phyloP scores from a whole-genome alignment of 75 land plant genomes.

The Isoetes taiwanensis region DNA sequence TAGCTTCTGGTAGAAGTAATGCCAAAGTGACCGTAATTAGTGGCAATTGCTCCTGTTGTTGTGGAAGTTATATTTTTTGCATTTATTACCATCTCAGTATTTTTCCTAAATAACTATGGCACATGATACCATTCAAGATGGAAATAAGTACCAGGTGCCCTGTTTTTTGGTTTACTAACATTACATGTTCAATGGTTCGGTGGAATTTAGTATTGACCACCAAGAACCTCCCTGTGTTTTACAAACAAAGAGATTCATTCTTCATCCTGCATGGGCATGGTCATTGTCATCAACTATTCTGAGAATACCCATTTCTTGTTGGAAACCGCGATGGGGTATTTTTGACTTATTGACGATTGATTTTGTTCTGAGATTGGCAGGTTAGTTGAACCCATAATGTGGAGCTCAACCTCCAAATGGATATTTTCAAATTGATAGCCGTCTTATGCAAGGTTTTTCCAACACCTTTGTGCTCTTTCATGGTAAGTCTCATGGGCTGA shows the following conservation, averaged over 20 bases:
- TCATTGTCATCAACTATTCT: conserved; percentile 19
- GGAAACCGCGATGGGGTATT: conserved; percentile 19
- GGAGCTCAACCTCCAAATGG: no score
- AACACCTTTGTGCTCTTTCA: conserved; percentile 9
- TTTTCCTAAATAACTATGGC: no score
- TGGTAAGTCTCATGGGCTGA: conserved; percentile 14
- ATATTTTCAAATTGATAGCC: no score
- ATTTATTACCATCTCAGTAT: no score
- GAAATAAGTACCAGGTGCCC: conserved; percentile 13
- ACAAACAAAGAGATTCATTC: conserved; percentile 30
- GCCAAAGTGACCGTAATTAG: no score
- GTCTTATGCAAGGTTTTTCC: conserved; percentile 9
- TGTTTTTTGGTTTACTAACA: conserved; percentile 11
- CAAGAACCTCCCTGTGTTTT: conserved; percentile 28
- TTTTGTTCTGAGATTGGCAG: conserved; percentile 26
- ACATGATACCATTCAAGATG: no score
- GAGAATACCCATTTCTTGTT: conserved; percentile 25
- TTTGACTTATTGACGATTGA: conserved; percentile 31
- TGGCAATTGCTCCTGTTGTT: no score
- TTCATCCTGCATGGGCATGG: conserved; percentile 38
- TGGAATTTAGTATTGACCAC: conserved; percentile 24
- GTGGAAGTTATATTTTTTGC: no score
- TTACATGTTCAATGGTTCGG: conserved; percentile 39
- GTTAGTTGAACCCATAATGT: no score
- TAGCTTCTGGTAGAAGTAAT: no score